Evolutionary conservation across 2,329 filamentous ascomycete genomes (phyloP), one percentile per base, ranked within the genome.

Genomic region (Corynespora cassiicola): DNA sequence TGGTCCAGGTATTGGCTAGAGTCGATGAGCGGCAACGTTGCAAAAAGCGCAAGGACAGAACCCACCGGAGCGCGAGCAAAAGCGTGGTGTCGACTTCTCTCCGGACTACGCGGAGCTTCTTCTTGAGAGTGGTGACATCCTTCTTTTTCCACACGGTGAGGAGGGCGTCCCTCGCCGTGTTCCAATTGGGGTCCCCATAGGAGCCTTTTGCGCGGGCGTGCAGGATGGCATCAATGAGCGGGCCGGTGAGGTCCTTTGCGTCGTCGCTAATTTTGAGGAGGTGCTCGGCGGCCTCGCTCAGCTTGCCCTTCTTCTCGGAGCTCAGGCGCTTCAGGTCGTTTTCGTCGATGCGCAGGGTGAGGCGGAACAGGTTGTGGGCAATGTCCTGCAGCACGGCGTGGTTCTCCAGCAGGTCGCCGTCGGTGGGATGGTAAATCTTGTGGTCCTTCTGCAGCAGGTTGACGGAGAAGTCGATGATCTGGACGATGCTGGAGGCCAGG

Each of bases 71-170:
- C n/a, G 56, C 54, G 15, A 59, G 31, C 19, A 63, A 23, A 11
- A 64, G 44, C 17, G 50, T 42, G 17, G 48, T 50, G 21, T 64
- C 56, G 9, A 61, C 45, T n/a, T 64, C 57, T 22, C 42, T 44
- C 16, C 56, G 44, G 2, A 63, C 29, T 5, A 45, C 29, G 6
- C 50, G 32, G 12, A 61, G 32, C 33, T 52, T 58, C 49, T 61
- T 61, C 45, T 60, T 58, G 14, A 52, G 31, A 6, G 33, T 45
- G 6, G 50, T 56, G 31, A 63, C 42, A n/a, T 61, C 51, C 32
- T 56, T 54, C 40, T 63, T 54, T 31, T 59, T 62, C 56, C 54
- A 54, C 39, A 34, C 72, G 64, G 17, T 72, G 72, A 50, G 42
- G 14, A 64, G 32, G 14, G 54, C 57, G n/a, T 63, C 56, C 15